These are phyloP conservation scores for Eimeria zaria DNA, from an alignment of 169 alveolate species.

Conservation along the genomic window DNA sequence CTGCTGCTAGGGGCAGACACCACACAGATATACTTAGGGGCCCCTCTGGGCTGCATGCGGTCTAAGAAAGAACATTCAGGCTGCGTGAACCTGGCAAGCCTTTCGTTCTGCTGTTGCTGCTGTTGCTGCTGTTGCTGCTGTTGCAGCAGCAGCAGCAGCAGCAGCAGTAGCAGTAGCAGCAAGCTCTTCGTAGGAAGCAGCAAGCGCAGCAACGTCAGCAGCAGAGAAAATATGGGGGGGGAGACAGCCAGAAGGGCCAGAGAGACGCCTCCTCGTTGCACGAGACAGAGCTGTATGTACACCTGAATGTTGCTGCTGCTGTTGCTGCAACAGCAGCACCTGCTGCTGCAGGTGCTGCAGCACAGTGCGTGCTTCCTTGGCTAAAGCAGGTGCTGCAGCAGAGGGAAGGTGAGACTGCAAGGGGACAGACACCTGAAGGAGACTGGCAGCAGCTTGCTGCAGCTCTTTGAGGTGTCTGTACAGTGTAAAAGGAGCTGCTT, in stretches of 20 bases:
- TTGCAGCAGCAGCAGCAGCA: constrained; percentile 12
- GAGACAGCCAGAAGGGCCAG: background rate
- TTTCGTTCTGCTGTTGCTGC: too few species aligned
- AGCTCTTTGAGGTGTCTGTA: constrained; percentile 31
- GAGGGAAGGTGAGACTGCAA: background rate
- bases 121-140: background rate
- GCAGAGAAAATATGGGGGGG: constrained; percentile 15
- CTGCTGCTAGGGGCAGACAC: constrained; percentile 4
- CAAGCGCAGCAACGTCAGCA: constrained; percentile 54
- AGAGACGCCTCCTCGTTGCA: constrained; percentile 5
- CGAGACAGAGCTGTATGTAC: constrained; percentile 12
- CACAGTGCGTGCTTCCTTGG: background rate
- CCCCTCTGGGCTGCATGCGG: background rate
- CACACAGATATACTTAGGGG: background rate
- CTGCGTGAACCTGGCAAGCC: too few species aligned
- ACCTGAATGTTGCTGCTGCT: constrained; percentile 39
- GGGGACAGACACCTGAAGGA: background rate
- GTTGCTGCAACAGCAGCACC: constrained; percentile 34
- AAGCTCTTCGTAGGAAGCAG: constrained; percentile 14
- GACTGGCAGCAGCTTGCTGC: constrained; percentile 32
- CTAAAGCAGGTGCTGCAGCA: constrained; percentile 18
- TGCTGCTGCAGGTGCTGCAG: constrained; percentile 49
- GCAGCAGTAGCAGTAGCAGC: constrained; percentile 36
- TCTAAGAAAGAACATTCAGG: background rate
- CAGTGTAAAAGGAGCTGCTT: background rate